Base-by-base conservation (phyloP, 163 green algal genomes). In the Volvox carteri region DNA sequence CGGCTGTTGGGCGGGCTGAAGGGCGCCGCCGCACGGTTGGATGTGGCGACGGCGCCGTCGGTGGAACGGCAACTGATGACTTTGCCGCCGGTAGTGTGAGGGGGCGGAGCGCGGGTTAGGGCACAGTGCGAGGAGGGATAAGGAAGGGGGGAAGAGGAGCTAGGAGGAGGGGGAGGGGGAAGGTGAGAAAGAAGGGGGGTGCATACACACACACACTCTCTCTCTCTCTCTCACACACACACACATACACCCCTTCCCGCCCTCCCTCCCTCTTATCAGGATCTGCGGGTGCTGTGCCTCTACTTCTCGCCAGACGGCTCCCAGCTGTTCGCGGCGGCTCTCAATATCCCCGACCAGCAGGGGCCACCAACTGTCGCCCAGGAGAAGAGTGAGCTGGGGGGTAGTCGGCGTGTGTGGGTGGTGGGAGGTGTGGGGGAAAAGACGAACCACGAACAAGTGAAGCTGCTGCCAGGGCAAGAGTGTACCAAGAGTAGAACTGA, bases 271-370 rank as follows among this genome's bases (percentile, higher is more conserved):
- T 30, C 28, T 3, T 0, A 46, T 23, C n/a, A 87, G 70, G 80
- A 91, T 44, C 44, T 91, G 30, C 79, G 87, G 2, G 80, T 78
- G 35, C 54, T 91, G 46, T 46, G 39, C 21, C 37, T 93, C 1
- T 91, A 90, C 65, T 46, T 90, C 9, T 89, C 85, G 0, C 85
- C 85, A 11, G 86, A 91, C 41, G 73, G 78, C 12, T 44, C 14
- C 28, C 39, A 60, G 11, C 62, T 93, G 30, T 91, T 85, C 65
- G 76, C 90, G 33, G 75, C 72, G n/a, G 90, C 90, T 21, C 80
- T 93, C 41, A 93, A 93, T 67, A 75, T 93, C 6, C 90, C 90
- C 18, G 90, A 93, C 42, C 46, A 44, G 0, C 23, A 28, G 9
- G 85, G 16, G 0, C 28, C 35, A 41, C 78, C 56, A 25, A 7